Base-by-base conservation (phyloP, 805 yeast species). In the Sugiyamaella lignohabitans region DNA sequence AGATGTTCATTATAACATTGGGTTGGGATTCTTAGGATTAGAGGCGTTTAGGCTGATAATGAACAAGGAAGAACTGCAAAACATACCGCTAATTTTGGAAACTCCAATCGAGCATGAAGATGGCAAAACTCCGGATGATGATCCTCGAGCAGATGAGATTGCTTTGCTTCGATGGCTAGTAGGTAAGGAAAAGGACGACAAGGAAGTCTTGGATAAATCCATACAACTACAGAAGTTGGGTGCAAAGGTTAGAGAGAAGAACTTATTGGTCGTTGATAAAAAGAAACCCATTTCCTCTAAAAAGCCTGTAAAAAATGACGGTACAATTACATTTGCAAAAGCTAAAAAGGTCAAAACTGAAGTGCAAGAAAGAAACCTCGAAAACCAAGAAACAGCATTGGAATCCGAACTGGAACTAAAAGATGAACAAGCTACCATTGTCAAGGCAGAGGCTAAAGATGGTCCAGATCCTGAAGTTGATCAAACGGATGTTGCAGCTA, bases 1-100 rank as follows among this genome's bases (percentile, higher is more conserved):
- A 52, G 98, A 93, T 64, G 74, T 91, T 46, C 98, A 93, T 62
- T 95, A 93, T 61, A 78, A 80, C 50, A 66, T 93, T 34, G 98
- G 98, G 1, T 72, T 78, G 54, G 98, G 98, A 0, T 93, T 86
- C 58, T 60, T 93, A 40, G 96, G 96, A 0, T 69, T 93, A 40
- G 96, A 91, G 55, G 78, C 82, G 11, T 93, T 93, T 63, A 70
- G 95, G 54, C 66, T 80, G 50, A 66, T 91, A 43, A 87, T 94
- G 53, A 87, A 88, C 63, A 78, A 77, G 46, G 64, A 71, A 1
- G 72, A 79, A 43, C 69, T 91, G 21, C 67, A 74, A 42, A 72
- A 71, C 5, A 73, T 91, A 1, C 98, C 98, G 3, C 75, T 89
- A 30, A 73, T 93, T 18, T 70, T 93, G 48, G 98, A 93, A 59